A percentile compares a stretch with the other conserved stretches of the same genome.
These are phyloP conservation scores for Limnomonas spitsbergensis DNA, from an alignment of 139 green algal species.

Conservation along the genomic window DNA sequence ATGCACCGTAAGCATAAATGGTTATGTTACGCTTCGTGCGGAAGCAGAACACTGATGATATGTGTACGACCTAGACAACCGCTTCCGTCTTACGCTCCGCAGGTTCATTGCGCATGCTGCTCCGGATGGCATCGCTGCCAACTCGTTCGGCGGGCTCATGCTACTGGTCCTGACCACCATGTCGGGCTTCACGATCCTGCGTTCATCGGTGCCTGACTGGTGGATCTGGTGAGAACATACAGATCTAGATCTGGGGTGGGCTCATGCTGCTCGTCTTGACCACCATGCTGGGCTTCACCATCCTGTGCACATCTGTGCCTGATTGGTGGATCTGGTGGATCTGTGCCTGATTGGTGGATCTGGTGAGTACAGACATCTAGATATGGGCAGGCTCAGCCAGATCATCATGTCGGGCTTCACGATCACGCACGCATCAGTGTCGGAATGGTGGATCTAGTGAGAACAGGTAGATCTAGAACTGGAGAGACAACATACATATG, in stretches of 20 bases:
- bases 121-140: constrained; percentile 15
- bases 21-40: no score
- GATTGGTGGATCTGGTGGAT: constrained; percentile 8
- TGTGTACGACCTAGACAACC: no score
- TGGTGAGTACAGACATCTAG: no score
- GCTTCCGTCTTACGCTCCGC: neutral
- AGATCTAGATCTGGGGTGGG: constrained; percentile 10
- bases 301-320: constrained; percentile 34
- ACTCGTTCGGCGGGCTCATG: constrained; percentile 24
- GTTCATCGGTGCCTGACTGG: neutral
- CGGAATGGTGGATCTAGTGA: constrained; percentile 1
- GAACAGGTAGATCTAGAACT: neutral
- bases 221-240: constrained; percentile 2
- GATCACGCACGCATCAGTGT: constrained; percentile 41
- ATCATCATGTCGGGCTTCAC: constrained; percentile 65
- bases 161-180: constrained; percentile 66
- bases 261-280: constrained; percentile 65
- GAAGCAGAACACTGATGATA: no score
- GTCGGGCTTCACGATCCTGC: constrained; percentile 69
- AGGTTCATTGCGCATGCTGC: constrained; percentile 16
- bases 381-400: no score
- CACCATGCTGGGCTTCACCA: constrained; percentile 64
- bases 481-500: no score
- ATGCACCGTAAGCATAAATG: no score
- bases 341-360: no score